Evolutionary conservation across 352 stramenopile species (phyloP).

Genomic region (Aphanomyces invadans): DNA sequence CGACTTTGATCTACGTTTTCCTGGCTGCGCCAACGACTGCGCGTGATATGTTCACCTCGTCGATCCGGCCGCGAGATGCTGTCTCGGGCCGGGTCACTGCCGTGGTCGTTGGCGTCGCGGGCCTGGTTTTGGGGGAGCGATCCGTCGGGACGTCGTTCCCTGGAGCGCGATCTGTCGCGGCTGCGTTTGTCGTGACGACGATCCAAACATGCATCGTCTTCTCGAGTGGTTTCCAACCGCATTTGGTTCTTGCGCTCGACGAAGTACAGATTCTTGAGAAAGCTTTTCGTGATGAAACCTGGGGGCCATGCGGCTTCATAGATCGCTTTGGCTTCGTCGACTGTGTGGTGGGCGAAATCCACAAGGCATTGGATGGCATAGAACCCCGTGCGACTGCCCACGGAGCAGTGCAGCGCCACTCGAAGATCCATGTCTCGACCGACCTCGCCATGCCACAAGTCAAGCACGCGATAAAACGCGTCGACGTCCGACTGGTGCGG

Average conservation of each 20-base stretch:
- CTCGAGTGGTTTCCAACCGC: no score
- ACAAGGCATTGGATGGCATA: conserved; percentile 1
- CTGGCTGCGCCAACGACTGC: not conserved
- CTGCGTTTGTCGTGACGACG: no score
- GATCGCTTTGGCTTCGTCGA: conserved; percentile 5
- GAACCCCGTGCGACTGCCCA: not conserved
- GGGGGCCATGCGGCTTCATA: conserved; percentile 4
- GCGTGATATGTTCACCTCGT: no score
- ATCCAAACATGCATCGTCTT: no score
- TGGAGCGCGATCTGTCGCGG: no score
- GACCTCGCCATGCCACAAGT: not conserved
- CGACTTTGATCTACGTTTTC: not conserved
- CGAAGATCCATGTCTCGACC: not conserved
- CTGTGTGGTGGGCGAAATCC: not conserved
- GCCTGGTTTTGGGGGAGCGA: no score
- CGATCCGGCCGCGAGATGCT: no score
- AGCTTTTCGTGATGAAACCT: not conserved
- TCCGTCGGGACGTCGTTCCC: no score
- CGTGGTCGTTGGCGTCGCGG: no score
- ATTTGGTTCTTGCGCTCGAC: conserved; percentile 11
- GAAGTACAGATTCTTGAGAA: conserved; percentile 8
- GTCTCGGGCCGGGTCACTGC: no score
- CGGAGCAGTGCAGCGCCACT: conserved; percentile 2
- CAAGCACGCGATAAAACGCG: not conserved
- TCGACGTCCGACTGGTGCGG: not conserved